Evolutionary conservation across 2,329 filamentous ascomycete species (phyloP), one percentile per base, ranked within the genome.

Genomic region (Arthrinium puccinioides): DNA sequence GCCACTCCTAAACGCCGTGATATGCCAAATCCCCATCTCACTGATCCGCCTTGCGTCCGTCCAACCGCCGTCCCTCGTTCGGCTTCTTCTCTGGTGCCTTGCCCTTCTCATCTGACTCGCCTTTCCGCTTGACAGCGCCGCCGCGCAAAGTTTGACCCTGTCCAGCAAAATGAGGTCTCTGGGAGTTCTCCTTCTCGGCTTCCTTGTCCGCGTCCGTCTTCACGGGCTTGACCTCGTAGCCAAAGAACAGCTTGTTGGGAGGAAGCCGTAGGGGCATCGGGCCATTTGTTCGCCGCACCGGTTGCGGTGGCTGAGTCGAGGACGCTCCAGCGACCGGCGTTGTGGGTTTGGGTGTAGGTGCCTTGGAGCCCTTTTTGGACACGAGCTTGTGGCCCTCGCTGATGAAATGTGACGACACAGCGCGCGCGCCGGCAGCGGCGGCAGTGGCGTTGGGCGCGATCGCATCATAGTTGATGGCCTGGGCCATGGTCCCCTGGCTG

Each of bases 221-320:
- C 28, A 94, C 71, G 0, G 90, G 90, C 60, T 84, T 94, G 56
- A 95, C 75, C 53, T 94, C 84, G 54, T 97, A 98, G 4, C 92
- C 92, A 46, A 98, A 94, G 69, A 98, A 98, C 5, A 98, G 71
- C 62, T 96, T 94, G 52, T 92, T 92, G 0, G 85, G 83, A 0
- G 87, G 76, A 36, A 98, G 60, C 20, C 92, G 76, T 7, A 98
- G 72, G 4, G 90, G 88, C 55, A 92, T 85, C 0, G 90, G 88
- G 0, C 88, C 89, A 46, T 90, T 88, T 11, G 72, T 79, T 43
- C 75, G 61, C 43, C 60, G 62, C n/a, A n/a, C n/a, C 9, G 31
- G 31, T 40, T 51, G 62, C n/a, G 61, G 61, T 18, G 52, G 38
- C 10, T 48, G 44, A 57, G 66, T 45, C 50, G 66, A 66, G 1